Conservation (phyloP, 768 basidiomycete genomes). For the Pholiota microspora region DNA sequence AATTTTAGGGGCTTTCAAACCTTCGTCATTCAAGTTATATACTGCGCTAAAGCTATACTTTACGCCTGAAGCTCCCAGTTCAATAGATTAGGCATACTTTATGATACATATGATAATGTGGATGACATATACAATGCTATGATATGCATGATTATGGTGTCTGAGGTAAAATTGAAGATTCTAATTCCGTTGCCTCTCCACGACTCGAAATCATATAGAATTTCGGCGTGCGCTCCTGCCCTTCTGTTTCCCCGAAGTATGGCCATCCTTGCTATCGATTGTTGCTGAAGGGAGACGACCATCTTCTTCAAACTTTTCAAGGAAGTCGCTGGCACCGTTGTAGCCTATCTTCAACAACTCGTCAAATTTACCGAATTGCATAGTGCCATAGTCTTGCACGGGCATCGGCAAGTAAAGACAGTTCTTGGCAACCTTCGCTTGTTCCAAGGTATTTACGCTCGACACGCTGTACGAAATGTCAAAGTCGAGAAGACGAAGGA, state of each 20-base stretch:
- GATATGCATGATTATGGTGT: neutral
- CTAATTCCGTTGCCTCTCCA: neutral
- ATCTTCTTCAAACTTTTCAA: constrained; percentile 80
- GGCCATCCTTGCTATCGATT: constrained; percentile 56
- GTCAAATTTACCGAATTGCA: constrained; percentile 87
- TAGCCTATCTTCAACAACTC: constrained; percentile 88
- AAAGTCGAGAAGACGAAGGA: neutral
- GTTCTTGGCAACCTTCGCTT: constrained; percentile 87
- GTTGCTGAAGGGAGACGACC: constrained; percentile 77
- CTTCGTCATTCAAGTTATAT: neutral
- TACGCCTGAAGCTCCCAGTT: neutral
- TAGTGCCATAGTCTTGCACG: constrained; percentile 92
- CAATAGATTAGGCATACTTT: neutral
- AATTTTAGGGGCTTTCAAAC: neutral
- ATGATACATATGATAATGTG: neutral
- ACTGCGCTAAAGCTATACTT: too few species aligned
- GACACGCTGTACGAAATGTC: constrained; percentile 65
- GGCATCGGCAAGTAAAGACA: constrained; percentile 95
- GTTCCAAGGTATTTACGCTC: constrained; percentile 91
- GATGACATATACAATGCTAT: neutral
- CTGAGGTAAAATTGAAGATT: neutral
- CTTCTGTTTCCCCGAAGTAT: constrained; percentile 53
- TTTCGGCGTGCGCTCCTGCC: constrained; percentile 79
- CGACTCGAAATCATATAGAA: constrained; percentile 42
- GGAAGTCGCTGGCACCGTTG: constrained; percentile 61